Evolutionary conservation across 2,329 filamentous ascomycete genomes (phyloP), one percentile per base, ranked within the genome.

Genomic region (Penicillium hesseltinei): DNA sequence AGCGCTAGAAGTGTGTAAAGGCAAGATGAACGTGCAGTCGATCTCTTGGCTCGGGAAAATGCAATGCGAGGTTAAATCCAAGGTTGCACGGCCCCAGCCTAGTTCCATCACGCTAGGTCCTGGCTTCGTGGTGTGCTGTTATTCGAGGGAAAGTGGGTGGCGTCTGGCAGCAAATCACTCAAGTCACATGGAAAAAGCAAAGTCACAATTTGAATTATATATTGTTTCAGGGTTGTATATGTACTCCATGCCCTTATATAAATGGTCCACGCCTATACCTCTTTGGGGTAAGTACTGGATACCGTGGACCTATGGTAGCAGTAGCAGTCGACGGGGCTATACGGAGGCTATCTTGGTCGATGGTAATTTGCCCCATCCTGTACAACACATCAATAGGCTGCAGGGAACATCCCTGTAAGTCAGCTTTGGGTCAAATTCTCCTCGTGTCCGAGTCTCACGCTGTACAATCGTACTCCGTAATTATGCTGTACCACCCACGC

Each of bases 51-150:
- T 53, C 56, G 59, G 62, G 60, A 65, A 55, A 61, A 66, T 66
- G 65, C 65, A 67, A 67, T 67, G 65, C 63, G 63, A 66, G 65
- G 62, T 67, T 67, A 67, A 66, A 63, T 66, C 59, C 25, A 21
- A 54, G 53, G 63, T 66, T 55, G 63, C 62, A 66, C 65, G 62
- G 59, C 53, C 58, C 59, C 52, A 43, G 49, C 38, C 10, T 44
- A 53, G 51, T 52, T 42, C 31, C 39, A 29, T 51, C 51, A 48
- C 56, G 53, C 60, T 42, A 50, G 54, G 62, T 62, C 59, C 59
- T 59, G 40, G 40, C 54, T 40, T 54, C 57, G 62, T 64, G 62
- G 59, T 65, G 62, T 5, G 42, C n/a, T 58, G 49, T 60, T 25
- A 65, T 63, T 65, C 51, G 59, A 48, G 35, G 27, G 27, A 35